These are phyloP conservation scores for Phellinidium pouzarii DNA, from an alignment of 1,284 basidiomycete genomes.

Conservation along the genomic window DNA sequence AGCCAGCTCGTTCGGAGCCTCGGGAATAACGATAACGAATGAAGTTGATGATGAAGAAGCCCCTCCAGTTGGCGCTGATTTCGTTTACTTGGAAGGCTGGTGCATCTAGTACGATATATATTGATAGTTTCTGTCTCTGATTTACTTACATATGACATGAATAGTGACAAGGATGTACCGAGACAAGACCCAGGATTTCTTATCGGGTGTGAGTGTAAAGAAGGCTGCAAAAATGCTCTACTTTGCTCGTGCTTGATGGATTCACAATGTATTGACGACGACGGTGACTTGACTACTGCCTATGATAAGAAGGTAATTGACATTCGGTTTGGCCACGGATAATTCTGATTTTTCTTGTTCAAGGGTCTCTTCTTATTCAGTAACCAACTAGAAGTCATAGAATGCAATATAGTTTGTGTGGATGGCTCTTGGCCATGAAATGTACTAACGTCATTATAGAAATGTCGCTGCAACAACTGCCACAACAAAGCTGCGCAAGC, in stretches of 20 bases:
- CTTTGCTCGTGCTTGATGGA: slow-evolving; percentile 6
- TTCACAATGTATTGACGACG: slow-evolving; percentile 5
- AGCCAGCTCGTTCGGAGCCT: not conserved
- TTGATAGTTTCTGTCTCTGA: not conserved
- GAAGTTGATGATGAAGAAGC: slow-evolving; percentile 15
- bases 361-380: slow-evolving; percentile 47
- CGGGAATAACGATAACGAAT: slow-evolving; percentile 5
- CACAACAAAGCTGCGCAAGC: slow-evolving; percentile 47
- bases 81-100: slow-evolving; percentile 9
- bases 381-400: slow-evolving; percentile 45
- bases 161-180: not conserved
- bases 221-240: not conserved
- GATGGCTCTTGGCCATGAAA: not conserved
- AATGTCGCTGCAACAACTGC: slow-evolving; percentile 42
- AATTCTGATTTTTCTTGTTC: not conserved
- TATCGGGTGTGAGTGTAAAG: slow-evolving; percentile 8
- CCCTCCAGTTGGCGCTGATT: not conserved
- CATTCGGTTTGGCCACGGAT: not conserved
- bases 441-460: slow-evolving; percentile 26
- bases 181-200: slow-evolving; percentile 1
- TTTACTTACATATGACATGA: not conserved
- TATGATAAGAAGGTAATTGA: slow-evolving; percentile 8
- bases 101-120: slow-evolving; percentile 9
- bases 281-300: not conserved
- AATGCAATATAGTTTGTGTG: slow-evolving; percentile 49